phyloP scores from a whole-genome alignment of 768 basidiomycete genomes.

The Serendipita sp. region DNA sequence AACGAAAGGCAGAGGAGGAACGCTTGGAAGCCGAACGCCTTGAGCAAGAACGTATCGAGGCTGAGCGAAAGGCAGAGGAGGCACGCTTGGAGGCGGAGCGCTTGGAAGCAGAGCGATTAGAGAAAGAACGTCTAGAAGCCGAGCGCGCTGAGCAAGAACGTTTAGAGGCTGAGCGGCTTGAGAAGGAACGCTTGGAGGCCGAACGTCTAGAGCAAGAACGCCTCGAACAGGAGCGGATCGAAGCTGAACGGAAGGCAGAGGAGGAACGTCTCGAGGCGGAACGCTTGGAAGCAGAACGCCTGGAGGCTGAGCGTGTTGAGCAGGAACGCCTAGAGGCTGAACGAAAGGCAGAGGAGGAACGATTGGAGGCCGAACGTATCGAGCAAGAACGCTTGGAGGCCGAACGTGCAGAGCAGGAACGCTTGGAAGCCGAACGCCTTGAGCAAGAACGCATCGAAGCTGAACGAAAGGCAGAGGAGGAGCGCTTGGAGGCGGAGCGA shows the following conservation, averaged over 20 bases:
- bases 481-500: not conserved
- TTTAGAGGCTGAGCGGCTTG: not conserved
- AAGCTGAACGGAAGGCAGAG: not conserved
- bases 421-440: not conserved
- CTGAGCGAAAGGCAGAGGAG: not conserved
- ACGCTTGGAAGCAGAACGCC: not conserved
- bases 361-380: not conserved
- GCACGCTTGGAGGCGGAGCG: not conserved
- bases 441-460: not conserved
- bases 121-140: not conserved
- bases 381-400: not conserved
- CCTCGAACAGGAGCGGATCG: not conserved
- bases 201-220: not conserved
- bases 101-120: not conserved
- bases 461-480: not conserved
- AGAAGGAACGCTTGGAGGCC: not conserved
- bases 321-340: not conserved
- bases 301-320: not conserved
- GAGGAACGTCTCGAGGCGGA: not conserved
- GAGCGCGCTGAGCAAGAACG: not conserved
- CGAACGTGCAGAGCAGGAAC: not conserved
- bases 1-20: not conserved
- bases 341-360: not conserved
- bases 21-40: not conserved
- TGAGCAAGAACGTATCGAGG: not conserved